Conservation (phyloP, 805 yeast species). For the Candida namnaoensis region DNA sequence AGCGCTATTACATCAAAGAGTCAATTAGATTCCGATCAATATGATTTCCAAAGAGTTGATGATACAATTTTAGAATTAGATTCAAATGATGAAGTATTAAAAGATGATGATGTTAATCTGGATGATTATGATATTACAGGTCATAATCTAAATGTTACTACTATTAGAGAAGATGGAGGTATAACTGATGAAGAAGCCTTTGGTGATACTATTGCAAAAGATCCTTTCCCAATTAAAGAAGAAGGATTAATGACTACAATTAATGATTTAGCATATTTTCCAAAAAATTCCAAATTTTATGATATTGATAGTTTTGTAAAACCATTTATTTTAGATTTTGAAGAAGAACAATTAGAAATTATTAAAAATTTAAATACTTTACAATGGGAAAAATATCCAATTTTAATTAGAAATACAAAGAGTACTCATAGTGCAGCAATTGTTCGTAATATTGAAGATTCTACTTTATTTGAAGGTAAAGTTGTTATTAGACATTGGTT, state of each 20-base stretch:
- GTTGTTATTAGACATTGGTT: constrained; percentile 59
- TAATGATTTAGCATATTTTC: constrained; percentile 18
- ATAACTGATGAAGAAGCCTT: no score
- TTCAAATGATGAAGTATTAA: background rate
- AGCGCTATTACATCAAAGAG: constrained; percentile 41
- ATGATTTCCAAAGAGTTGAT: constrained; percentile 4
- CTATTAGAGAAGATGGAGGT: no score
- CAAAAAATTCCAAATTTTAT: constrained; percentile 10
- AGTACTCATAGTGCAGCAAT: constrained; percentile 80
- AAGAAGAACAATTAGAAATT: constrained; percentile 38
- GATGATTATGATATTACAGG: constrained; percentile 7
- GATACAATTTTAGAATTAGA: background rate
- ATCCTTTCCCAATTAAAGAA: no score
- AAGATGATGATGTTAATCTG: constrained; percentile 3
- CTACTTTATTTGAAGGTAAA: constrained; percentile 61
- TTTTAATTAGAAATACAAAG: constrained; percentile 55
- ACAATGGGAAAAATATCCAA: constrained; percentile 64
- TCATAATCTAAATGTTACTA: no score
- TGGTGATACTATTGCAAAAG: no score
- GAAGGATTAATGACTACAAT: constrained; percentile 17
- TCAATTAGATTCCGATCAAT: constrained; percentile 10
- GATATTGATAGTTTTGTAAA: constrained; percentile 9
- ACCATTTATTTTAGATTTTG: constrained; percentile 25
- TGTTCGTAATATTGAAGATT: constrained; percentile 46
- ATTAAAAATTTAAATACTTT: constrained; percentile 48